Evolutionary conservation across 1,139 yeast genomes (phyloP).

Genomic region (Waltiozyma sp.): DNA sequence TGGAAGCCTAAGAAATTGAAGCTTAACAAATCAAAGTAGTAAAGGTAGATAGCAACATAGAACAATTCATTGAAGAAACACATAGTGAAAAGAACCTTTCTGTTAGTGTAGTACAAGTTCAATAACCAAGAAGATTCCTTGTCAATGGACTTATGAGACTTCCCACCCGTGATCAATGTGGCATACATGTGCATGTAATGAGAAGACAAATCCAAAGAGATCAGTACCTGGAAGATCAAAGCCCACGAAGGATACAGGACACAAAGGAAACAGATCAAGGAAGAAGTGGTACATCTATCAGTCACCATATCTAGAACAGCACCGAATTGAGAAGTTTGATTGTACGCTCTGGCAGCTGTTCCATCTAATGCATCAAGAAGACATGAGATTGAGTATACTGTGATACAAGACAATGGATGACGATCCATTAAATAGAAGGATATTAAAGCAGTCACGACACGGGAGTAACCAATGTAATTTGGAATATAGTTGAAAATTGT

Average conservation of each 20-base stretch:
- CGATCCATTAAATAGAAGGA: conserved; percentile 74
- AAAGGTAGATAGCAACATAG: conserved; percentile 79
- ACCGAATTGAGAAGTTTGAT: conserved; percentile 88
- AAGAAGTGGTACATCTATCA: conserved; percentile 92
- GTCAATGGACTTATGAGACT: conserved; percentile 78
- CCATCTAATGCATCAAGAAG: conserved; percentile 95
- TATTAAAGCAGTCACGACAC: conserved; percentile 71
- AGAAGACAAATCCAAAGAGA: conserved; percentile 83
- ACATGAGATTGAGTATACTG: conserved; percentile 79
- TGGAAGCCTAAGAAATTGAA: conserved; percentile 28
- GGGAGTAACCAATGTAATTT: conserved; percentile 77
- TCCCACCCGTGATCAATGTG: conserved; percentile 66
- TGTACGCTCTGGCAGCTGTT: conserved; percentile 79
- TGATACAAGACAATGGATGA: conserved; percentile 70
- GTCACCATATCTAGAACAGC: conserved; percentile 99
- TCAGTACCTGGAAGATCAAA: conserved; percentile 67
- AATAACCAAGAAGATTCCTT: conserved; percentile 61
- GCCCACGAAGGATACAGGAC: conserved; percentile 62
- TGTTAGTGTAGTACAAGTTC: conserved; percentile 77
- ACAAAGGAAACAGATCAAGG: conserved; percentile 76
- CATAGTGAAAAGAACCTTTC: conserved; percentile 71
- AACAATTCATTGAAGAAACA: conserved; percentile 91
- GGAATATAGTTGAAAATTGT: conserved; percentile 76
- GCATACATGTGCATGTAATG: conserved; percentile 99
- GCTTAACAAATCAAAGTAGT: conserved; percentile 33